phyloP scores from a whole-genome alignment of 2,329 filamentous ascomycete species.

The Paraphoma chrysanthemicola region DNA sequence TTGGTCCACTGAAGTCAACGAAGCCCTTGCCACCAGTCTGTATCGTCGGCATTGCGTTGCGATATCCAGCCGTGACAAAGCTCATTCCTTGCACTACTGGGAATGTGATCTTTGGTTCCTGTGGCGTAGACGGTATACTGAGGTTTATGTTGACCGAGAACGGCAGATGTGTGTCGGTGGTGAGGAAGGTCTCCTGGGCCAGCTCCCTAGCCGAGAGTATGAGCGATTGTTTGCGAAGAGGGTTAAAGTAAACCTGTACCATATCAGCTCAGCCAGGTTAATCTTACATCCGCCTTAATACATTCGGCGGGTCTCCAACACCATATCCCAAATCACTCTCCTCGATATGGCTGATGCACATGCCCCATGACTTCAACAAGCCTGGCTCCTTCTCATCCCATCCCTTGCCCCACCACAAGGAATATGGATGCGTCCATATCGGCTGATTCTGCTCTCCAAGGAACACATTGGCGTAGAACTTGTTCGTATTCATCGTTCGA shows the following conservation, averaged over 20 bases:
- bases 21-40: slow-evolving; percentile 76
- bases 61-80: slow-evolving; percentile 81
- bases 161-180: slow-evolving; percentile 59
- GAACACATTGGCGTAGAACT: slow-evolving; percentile 75
- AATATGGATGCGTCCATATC: slow-evolving; percentile 73
- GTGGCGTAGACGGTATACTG: slow-evolving; percentile 56
- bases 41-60: slow-evolving; percentile 72
- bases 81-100: slow-evolving; percentile 90
- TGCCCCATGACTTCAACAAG: slow-evolving; percentile 69
- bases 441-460: slow-evolving; percentile 73
- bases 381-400: slow-evolving; percentile 54
- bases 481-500: slow-evolving; percentile 72
- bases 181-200: slow-evolving; percentile 63
- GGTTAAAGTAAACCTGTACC: slow-evolving; percentile 69
- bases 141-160: slow-evolving; percentile 75
- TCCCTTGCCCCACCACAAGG: slow-evolving; percentile 52
- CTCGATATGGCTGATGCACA: slow-evolving; percentile 78
- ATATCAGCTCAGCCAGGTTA: background rate
- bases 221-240: slow-evolving; percentile 77
- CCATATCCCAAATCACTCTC: slow-evolving; percentile 72
- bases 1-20: slow-evolving; percentile 64
- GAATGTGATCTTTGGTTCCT: slow-evolving; percentile 71
- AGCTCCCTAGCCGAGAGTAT: slow-evolving; percentile 82
- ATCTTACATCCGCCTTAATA: slow-evolving; percentile 3
- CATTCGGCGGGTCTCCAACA: slow-evolving; percentile 42